Percentiles rank a stretch among this genome's conserved stretches.
Conservation (phyloP, 768 basidiomycete genomes). For the Galerina marginata region DNA sequence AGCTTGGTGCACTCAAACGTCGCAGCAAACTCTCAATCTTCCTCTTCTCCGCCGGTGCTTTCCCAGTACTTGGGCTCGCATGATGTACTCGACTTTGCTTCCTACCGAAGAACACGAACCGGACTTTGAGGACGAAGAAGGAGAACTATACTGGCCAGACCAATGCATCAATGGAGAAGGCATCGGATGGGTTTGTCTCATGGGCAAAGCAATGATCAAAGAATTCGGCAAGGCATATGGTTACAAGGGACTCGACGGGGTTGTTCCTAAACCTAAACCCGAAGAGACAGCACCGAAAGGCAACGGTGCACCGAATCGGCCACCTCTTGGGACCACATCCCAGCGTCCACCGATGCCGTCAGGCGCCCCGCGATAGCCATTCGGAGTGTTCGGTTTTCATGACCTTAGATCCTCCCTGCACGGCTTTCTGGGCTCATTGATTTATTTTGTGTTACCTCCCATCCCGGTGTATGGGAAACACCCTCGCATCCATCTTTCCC, state of each 20-base stretch:
- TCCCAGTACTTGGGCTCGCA: conserved; percentile 76
- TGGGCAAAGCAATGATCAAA: conserved; percentile 86
- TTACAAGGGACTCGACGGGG: conserved; percentile 72
- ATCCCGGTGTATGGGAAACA: conserved; percentile 22
- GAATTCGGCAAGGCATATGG: conserved; percentile 80
- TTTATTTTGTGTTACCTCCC: conserved; percentile 18
- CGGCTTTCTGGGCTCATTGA: conserved; percentile 18
- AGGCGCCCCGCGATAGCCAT: conserved; percentile 22
- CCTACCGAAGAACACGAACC: conserved; percentile 77
- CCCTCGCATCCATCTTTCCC: conserved; percentile 11
- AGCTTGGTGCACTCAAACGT: conserved; percentile 50
- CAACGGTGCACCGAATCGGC: conserved; percentile 7
- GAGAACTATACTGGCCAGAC: conserved; percentile 86
- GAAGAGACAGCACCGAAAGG: conserved; percentile 24
- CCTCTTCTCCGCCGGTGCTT: conserved; percentile 73
- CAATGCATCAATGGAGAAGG: conserved; percentile 77
- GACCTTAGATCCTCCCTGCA: conserved; percentile 10
- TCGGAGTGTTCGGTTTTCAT: conserved; percentile 7
- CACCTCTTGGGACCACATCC: conserved; percentile 5
- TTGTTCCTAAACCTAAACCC: conserved; percentile 69
- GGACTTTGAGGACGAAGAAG: conserved; percentile 85
- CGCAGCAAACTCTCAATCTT: conserved; percentile 64
- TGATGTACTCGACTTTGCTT: conserved; percentile 67
- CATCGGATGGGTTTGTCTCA: conserved; percentile 84
- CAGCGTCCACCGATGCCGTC: conserved; percentile 15